Conservation (phyloP, 2,329 filamentous ascomycete genomes). For the Fusarium xylarioides region DNA sequence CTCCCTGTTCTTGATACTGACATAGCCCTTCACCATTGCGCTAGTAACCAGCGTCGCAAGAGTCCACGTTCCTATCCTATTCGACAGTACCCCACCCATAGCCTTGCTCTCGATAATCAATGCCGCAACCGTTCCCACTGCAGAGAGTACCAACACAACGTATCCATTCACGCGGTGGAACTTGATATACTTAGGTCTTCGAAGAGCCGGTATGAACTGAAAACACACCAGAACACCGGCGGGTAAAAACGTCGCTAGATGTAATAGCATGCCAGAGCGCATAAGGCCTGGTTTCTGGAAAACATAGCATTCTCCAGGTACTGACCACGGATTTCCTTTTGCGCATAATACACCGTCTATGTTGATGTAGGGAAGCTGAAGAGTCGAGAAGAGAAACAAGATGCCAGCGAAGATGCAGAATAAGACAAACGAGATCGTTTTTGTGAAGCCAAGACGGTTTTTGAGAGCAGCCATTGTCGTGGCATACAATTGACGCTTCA, state of each 20-base stretch:
- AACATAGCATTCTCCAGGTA: constrained; percentile 2
- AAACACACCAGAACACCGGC: constrained; percentile 12
- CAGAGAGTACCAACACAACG: not conserved
- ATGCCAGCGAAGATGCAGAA: not conserved
- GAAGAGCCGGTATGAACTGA: constrained; percentile 8
- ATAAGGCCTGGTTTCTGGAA: constrained; percentile 6
- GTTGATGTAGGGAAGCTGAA: constrained; percentile 1
- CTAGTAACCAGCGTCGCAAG: not conserved
- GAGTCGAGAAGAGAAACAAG: constrained; percentile 2
- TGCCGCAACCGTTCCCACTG: not conserved
- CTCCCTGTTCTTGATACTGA: not conserved
- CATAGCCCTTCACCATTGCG: not conserved
- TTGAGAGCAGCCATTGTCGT: not conserved
- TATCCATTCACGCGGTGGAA: constrained; percentile 17
- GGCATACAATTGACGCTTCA: not conserved
- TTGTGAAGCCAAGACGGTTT: not conserved
- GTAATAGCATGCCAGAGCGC: constrained; percentile 2
- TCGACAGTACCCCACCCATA: not conserved
- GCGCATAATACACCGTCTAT: constrained; percentile 17
- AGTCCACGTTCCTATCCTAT: not conserved
- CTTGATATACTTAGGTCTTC: not conserved
- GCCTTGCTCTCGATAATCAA: constrained; percentile 8
- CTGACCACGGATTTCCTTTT: not conserved
- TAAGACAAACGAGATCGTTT: not conserved
- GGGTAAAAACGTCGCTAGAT: constrained; percentile 5